Evolutionary conservation across 2,329 filamentous ascomycete genomes (phyloP).

Genomic region (Botrytis byssoidea): DNA sequence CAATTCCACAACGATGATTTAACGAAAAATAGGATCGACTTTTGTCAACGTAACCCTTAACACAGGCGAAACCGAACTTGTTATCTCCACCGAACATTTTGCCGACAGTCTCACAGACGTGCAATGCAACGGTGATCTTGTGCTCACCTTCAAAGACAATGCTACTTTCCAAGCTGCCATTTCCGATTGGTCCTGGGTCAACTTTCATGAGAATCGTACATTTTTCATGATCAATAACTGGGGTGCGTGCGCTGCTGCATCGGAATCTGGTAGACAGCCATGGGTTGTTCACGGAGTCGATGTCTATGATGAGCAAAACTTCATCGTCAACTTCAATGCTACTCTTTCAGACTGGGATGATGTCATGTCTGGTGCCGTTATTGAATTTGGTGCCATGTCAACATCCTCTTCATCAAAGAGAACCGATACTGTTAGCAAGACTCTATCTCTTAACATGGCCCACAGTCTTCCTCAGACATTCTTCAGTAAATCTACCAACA

Average conservation of each 20-base stretch:
- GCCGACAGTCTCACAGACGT: constrained; percentile 8
- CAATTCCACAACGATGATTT: neutral
- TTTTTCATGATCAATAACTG: constrained; percentile 22
- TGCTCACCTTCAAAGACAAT: constrained; percentile 16
- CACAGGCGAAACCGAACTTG: constrained; percentile 17
- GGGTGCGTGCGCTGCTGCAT: constrained; percentile 6
- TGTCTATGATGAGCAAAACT: constrained; percentile 18
- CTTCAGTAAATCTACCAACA: constrained; percentile 17
- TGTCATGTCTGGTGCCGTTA: constrained; percentile 11
- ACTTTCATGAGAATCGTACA: constrained; percentile 18
- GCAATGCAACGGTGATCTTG: constrained; percentile 10
- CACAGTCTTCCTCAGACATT: constrained; percentile 17
- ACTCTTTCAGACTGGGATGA: constrained; percentile 18
- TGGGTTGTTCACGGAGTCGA: constrained; percentile 18
- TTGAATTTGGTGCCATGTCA: constrained; percentile 11
- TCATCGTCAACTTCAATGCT: constrained; percentile 22
- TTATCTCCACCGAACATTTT: constrained; percentile 20
- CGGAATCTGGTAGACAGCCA: constrained; percentile 18
- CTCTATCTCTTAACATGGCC: neutral
- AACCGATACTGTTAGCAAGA: constrained; percentile 1
- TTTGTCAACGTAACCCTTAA: constrained; percentile 22
- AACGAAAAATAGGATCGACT: constrained; percentile 7
- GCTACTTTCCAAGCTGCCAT: constrained; percentile 18
- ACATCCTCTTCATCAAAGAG: neutral
- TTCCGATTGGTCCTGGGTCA: constrained; percentile 21